Conservation (phyloP, 2,329 filamentous ascomycete genomes). For the Cladophialophora bantiana region DNA sequence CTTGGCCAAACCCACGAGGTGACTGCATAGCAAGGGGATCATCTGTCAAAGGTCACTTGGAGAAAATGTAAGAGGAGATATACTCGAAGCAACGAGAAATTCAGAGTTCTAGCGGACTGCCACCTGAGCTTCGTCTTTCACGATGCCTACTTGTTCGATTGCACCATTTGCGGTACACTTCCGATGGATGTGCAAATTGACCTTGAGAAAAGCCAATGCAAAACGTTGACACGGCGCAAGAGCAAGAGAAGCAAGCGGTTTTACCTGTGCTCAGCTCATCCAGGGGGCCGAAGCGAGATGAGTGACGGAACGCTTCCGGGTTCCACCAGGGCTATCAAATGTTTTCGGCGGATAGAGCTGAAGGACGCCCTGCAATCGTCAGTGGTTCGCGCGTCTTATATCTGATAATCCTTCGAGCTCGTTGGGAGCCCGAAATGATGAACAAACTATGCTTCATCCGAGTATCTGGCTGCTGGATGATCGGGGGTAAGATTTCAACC, state of each 20-base stretch:
- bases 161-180: slow-evolving; percentile 6
- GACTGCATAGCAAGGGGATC: no score
- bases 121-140: neutral
- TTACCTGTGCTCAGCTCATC: neutral
- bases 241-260: slow-evolving; percentile 2
- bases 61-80: neutral
- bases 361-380: neutral
- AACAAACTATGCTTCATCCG: neutral
- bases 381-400: neutral
- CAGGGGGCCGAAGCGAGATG: neutral
- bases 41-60: neutral
- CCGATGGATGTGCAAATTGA: slow-evolving; percentile 5
- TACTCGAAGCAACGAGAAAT: neutral
- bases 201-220: neutral
- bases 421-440: neutral
- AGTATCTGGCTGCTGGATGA: neutral
- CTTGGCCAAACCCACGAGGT: no score
- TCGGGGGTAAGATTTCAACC: neutral
- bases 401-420: neutral
- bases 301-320: neutral
- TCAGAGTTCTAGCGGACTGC: neutral
- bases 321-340: neutral
- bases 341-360: neutral
- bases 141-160: slow-evolving; percentile 8
- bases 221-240: neutral